phyloP scores from a whole-genome alignment of 176 grass and related monocot genomes.

The Eremochloa ophiuroides region DNA sequence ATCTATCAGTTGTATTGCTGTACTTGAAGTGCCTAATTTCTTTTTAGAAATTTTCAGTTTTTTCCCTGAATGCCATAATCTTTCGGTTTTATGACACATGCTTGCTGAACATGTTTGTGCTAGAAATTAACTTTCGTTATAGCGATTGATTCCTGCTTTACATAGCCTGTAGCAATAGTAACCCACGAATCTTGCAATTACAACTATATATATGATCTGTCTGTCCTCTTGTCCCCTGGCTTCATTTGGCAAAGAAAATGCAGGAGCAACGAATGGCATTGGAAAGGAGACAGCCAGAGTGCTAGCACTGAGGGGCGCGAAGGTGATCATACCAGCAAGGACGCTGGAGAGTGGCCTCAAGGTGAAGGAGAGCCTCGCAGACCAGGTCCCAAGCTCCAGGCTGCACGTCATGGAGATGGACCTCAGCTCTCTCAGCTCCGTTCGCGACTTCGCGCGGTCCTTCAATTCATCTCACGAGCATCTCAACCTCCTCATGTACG shows the following conservation, averaged over 20 bases:
- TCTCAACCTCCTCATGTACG: constrained; percentile 84
- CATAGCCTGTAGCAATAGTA: no score
- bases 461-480: constrained; percentile 53
- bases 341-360: constrained; percentile 57
- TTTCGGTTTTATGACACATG: background rate
- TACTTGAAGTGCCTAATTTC: no score
- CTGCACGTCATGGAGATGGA: constrained; percentile 92
- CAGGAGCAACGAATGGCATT: constrained; percentile 83
- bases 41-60: no score
- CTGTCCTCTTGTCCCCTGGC: background rate
- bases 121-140: background rate
- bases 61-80: background rate
- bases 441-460: constrained; percentile 43
- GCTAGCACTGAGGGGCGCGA: constrained; percentile 63
- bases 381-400: constrained; percentile 44
- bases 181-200: no score
- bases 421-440: constrained; percentile 62
- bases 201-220: no score
- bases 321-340: constrained; percentile 74
- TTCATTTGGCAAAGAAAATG: background rate
- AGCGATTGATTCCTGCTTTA: background rate
- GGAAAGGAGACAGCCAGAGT: constrained; percentile 87
- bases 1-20: no score
- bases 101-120: background rate
- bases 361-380: constrained; percentile 65